Conservation (phyloP, 169 alveolate species). For the Sarcocystis neurona region DNA sequence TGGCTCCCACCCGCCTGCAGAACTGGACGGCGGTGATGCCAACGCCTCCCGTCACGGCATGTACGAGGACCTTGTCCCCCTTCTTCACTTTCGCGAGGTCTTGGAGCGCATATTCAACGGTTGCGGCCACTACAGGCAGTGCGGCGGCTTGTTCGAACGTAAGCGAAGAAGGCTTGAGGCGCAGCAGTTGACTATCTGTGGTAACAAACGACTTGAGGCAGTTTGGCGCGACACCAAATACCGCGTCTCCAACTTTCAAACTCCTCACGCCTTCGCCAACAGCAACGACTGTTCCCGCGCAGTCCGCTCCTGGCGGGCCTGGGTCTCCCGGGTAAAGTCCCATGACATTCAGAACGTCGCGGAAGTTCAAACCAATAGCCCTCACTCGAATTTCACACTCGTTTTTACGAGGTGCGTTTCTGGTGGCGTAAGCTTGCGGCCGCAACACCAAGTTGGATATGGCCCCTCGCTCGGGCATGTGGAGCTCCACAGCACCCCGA, state of each 20-base stretch:
- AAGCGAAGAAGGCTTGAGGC: slow-evolving; percentile 62
- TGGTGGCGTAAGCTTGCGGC: slow-evolving; percentile 50
- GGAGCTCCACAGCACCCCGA: slow-evolving; percentile 60
- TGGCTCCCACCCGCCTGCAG: slow-evolving; percentile 74
- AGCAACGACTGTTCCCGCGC: slow-evolving; percentile 72
- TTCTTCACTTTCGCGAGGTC: slow-evolving; percentile 74
- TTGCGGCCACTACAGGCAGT: slow-evolving; percentile 74
- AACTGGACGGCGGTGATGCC: slow-evolving; percentile 74
- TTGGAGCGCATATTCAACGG: slow-evolving; percentile 73
- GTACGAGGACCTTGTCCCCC: slow-evolving; percentile 72
- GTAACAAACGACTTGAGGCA: slow-evolving; percentile 69
- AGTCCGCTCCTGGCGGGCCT: slow-evolving; percentile 81
- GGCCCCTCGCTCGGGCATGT: slow-evolving; percentile 66
- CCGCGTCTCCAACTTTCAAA: slow-evolving; percentile 69
- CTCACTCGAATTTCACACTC: slow-evolving; percentile 64
- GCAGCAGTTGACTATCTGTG: slow-evolving; percentile 59
- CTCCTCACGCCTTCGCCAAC: slow-evolving; percentile 67
- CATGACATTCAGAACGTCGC: slow-evolving; percentile 77
- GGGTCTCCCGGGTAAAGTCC: slow-evolving; percentile 85
- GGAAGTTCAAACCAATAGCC: slow-evolving; percentile 73
- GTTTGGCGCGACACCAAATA: slow-evolving; percentile 77
- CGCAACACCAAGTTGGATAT: slow-evolving; percentile 63
- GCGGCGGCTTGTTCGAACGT: slow-evolving; percentile 73
- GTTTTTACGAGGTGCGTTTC: slow-evolving; percentile 26
- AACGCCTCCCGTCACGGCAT: slow-evolving; percentile 77